phyloP scores from a whole-genome alignment of 2,329 filamentous ascomycete genomes.

The Botrytis pseudocinerea region DNA sequence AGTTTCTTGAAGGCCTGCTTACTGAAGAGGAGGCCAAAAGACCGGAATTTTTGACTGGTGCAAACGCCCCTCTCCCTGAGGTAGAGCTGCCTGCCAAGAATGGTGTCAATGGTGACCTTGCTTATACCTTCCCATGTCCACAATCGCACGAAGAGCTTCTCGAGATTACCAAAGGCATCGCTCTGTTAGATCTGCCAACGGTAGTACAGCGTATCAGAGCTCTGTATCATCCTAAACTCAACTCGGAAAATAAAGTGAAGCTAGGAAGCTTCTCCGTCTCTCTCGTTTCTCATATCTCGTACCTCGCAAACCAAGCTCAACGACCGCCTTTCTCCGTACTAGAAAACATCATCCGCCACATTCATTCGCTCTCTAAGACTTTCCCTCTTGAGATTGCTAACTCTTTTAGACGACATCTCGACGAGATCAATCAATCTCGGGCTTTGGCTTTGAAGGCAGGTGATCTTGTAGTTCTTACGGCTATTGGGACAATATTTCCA shows the following conservation, averaged over 20 bases:
- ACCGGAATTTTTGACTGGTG: constrained; percentile 50
- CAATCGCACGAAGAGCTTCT: constrained; percentile 74
- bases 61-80: constrained; percentile 48
- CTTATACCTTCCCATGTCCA: constrained; percentile 86
- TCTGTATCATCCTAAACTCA: constrained; percentile 86
- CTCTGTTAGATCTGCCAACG: constrained; percentile 66
- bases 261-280: constrained; percentile 66
- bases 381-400: constrained; percentile 77
- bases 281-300: constrained; percentile 63
- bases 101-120: constrained; percentile 56
- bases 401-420: constrained; percentile 74
- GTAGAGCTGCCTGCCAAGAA: constrained; percentile 43
- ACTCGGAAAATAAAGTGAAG: constrained; percentile 80
- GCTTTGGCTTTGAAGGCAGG: constrained; percentile 59
- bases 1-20: constrained; percentile 70
- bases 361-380: constrained; percentile 88
- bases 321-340: constrained; percentile 65
- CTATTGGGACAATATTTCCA: constrained; percentile 81
- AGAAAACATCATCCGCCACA: constrained; percentile 81
- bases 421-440: constrained; percentile 51
- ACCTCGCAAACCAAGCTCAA: constrained; percentile 46
- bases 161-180: constrained; percentile 60
- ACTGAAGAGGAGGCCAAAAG: constrained; percentile 58
- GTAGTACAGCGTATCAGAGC: constrained; percentile 88
- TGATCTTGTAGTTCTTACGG: constrained; percentile 81